phyloP scores from a whole-genome alignment of 371 early-diverging fungal species.

The Mortierella sp. region DNA sequence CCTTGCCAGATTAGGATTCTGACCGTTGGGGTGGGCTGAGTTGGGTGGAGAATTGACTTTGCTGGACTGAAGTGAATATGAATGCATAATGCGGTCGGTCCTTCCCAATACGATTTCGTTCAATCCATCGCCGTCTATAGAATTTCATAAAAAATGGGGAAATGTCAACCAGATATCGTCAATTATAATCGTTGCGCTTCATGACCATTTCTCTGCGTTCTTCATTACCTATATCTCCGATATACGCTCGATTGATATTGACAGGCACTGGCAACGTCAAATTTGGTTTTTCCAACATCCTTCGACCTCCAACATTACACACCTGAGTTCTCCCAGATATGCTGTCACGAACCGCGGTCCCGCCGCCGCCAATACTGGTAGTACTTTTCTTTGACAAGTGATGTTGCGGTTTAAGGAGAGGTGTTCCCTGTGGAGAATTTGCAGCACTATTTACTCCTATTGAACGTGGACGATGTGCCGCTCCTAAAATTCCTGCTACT shows the following conservation, averaged over 20 bases:
- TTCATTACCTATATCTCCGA: slow-evolving; percentile 76
- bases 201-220: not conserved
- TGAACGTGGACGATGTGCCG: slow-evolving; percentile 23
- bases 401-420: slow-evolving; percentile 43
- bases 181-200: not conserved
- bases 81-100: slow-evolving; percentile 86
- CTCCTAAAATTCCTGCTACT: not conserved
- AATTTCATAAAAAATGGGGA: not conserved
- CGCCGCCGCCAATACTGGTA: not conserved
- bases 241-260: slow-evolving; percentile 81
- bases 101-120: slow-evolving; percentile 85
- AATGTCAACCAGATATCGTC: not conserved
- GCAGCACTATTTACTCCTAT: slow-evolving; percentile 29
- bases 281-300: slow-evolving; percentile 71
- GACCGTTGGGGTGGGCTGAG: slow-evolving; percentile 21
- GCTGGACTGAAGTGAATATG: slow-evolving; percentile 56
- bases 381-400: not conserved
- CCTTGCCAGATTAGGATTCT: slow-evolving; percentile 29
- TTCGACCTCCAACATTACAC: slow-evolving; percentile 33
- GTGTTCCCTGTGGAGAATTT: slow-evolving; percentile 52
- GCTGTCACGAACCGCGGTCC: not conserved
- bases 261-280: slow-evolving; percentile 82
- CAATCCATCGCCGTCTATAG: slow-evolving; percentile 75
- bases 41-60: slow-evolving; percentile 25
- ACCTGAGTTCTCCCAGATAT: slow-evolving; percentile 18